phyloP scores from a whole-genome alignment of 306 rosid genomes.

The Quillaja saponaria region DNA sequence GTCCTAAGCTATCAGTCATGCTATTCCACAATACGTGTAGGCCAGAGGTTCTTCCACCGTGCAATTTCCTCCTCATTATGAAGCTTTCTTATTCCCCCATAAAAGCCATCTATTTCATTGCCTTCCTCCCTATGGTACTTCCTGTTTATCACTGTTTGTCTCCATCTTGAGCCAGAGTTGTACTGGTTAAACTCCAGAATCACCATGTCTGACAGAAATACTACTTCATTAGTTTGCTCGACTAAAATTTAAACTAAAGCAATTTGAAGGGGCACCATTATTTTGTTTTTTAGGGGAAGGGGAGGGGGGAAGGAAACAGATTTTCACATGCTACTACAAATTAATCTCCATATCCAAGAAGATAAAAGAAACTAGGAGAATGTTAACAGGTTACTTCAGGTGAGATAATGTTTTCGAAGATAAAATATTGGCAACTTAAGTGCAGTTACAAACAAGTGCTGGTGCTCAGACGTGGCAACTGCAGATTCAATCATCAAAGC shows the following conservation, averaged over 20 bases:
- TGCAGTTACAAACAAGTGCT: too few species aligned
- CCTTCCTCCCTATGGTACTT: conserved; percentile 77
- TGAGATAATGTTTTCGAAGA: too few species aligned
- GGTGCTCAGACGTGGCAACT: too few species aligned
- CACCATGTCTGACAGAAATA: conserved; percentile 56
- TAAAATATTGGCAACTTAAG: too few species aligned
- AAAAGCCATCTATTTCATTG: conserved; percentile 74
- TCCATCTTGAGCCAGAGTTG: conserved; percentile 75
- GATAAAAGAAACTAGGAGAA: not conserved
- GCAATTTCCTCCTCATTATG: conserved; percentile 59
- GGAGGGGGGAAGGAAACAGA: not conserved
- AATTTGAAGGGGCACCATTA: conserved; percentile 1
- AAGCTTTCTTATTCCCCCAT: conserved; percentile 86
- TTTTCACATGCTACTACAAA: not conserved
- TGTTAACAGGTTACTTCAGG: too few species aligned
- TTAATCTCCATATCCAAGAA: not conserved
- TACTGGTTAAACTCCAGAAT: conserved; percentile 85
- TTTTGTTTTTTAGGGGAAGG: too few species aligned
- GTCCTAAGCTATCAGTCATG: conserved; percentile 5
- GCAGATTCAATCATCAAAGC: too few species aligned
- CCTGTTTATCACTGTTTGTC: conserved; percentile 61
- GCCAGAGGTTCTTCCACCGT: conserved; percentile 78
- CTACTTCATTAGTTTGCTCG: conserved; percentile 20
- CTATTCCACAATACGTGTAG: conserved; percentile 51
- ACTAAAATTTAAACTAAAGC: not conserved